phyloP scores from a whole-genome alignment of 352 stramenopile genomes.

The Phytophthora foliorum region DNA sequence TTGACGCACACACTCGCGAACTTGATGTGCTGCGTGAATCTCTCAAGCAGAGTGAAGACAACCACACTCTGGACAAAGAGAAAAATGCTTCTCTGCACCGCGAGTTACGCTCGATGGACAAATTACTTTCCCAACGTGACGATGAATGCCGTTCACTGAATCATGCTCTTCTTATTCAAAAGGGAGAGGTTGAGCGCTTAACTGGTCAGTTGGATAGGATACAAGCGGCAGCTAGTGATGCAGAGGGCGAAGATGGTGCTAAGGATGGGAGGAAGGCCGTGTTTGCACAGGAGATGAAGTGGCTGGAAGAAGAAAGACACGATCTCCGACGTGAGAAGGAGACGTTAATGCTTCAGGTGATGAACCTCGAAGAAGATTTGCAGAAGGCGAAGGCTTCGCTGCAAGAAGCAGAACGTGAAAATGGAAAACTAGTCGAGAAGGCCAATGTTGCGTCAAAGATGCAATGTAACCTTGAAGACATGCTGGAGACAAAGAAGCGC shows the following conservation, averaged over 20 bases:
- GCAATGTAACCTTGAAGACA: slow-evolving; percentile 50
- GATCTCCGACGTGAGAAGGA: slow-evolving; percentile 67
- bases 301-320: slow-evolving; percentile 74
- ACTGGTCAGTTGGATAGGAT: slow-evolving; percentile 45
- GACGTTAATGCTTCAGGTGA: slow-evolving; percentile 60
- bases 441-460: slow-evolving; percentile 44
- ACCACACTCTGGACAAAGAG: slow-evolving; percentile 60
- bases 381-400: slow-evolving; percentile 50
- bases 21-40: slow-evolving; percentile 66
- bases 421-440: slow-evolving; percentile 60
- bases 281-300: slow-evolving; percentile 76
- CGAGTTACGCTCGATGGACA: slow-evolving; percentile 79
- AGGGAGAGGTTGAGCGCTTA: slow-evolving; percentile 66
- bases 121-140: slow-evolving; percentile 71
- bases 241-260: slow-evolving; percentile 14
- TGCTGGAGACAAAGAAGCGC: slow-evolving; percentile 68
- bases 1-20: slow-evolving; percentile 58
- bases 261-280: slow-evolving; percentile 38
- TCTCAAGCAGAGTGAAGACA: slow-evolving; percentile 69
- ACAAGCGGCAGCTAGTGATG: slow-evolving; percentile 18
- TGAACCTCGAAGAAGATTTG: slow-evolving; percentile 69
- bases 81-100: slow-evolving; percentile 79
- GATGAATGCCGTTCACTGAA: slow-evolving; percentile 76
- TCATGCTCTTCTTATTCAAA: slow-evolving; percentile 60
- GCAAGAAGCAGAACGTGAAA: slow-evolving; percentile 51